Evolutionary conservation across 2,329 filamentous ascomycete species (phyloP), one percentile per base, ranked within the genome.

Genomic region (Fusarium protoensiforme): DNA sequence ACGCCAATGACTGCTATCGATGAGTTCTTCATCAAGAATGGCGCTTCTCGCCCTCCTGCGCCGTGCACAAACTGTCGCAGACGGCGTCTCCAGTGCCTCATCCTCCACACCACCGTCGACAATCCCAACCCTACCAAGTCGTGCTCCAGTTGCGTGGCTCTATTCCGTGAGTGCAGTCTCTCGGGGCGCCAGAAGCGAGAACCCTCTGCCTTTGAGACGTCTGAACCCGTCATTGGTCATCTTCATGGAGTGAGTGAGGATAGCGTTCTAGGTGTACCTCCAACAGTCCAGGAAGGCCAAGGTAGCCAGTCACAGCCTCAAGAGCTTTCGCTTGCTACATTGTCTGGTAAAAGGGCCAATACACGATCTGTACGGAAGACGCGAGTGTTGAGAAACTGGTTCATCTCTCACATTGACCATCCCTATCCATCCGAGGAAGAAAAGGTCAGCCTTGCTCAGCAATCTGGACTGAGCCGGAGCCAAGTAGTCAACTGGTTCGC

Each of bases 401-500:
- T 86, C 63, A 78, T 82, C 7, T 78, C 78, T 22, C 83, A 88
- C 61, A 78, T 85, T 11, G 83, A 86, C 41, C 80, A 83, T 46
- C 86, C 86, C 2, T 88, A 88, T 68, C 86, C 86, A 2, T 83
- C 81, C 1, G 85, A 87, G 29, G 82, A 85, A 10, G 83, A 87
- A 59, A 87, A 87, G 61, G 59, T 75, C 0, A 67, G 74, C 4
- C 79, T 88, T 0, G 78, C 82, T 13, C 72, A 77, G 5, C 80
- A 86, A 67, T 86, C 86, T 0, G 86, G 85, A 1, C 80, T 88
- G 18, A 86, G 82, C 22, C 79, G 79, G 58, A 84, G 81, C 2
- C 84, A 86, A 36, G 82, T 88, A 4, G 78, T 83, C 24, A 86
- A 86, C 60, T 88, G 86, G 86, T 87, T 88, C 71, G 83, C 85